These are phyloP conservation scores for Colletotrichum phormii DNA, from an alignment of 2,329 filamentous ascomycete genomes.

Conservation along the genomic window DNA sequence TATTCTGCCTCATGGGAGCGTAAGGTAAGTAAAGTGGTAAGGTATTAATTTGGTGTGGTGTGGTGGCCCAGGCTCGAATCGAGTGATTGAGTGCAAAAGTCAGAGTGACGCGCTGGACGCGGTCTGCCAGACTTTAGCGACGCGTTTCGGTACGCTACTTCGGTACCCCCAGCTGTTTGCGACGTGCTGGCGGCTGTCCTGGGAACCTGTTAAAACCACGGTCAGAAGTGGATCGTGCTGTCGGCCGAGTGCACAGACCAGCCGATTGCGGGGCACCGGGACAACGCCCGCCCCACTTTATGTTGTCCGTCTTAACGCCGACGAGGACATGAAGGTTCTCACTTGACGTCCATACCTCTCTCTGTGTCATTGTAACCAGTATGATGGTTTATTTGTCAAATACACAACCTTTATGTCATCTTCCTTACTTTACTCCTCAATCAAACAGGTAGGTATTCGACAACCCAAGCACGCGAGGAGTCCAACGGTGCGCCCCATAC, in stretches of 20 bases:
- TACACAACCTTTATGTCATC: no score
- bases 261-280: background rate
- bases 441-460: background rate
- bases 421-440: background rate
- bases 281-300: background rate
- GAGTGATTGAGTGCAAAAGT: conserved; percentile 14
- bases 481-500: background rate
- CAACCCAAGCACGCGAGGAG: background rate
- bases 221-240: background rate
- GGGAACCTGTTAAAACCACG: background rate
- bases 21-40: background rate
- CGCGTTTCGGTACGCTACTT: conserved; percentile 15
- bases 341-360: background rate
- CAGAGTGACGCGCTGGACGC: conserved; percentile 17
- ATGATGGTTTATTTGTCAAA: no score
- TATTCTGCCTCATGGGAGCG: background rate
- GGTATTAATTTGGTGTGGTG: background rate
- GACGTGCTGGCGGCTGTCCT: background rate
- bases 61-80: conserved; percentile 5
- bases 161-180: background rate
- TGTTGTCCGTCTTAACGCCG: background rate
- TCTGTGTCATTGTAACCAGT: no score
- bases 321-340: background rate
- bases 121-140: conserved; percentile 4
- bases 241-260: conserved; percentile 26